Conservation (phyloP, 305 asterid species). For the Coffea humblotiana region DNA sequence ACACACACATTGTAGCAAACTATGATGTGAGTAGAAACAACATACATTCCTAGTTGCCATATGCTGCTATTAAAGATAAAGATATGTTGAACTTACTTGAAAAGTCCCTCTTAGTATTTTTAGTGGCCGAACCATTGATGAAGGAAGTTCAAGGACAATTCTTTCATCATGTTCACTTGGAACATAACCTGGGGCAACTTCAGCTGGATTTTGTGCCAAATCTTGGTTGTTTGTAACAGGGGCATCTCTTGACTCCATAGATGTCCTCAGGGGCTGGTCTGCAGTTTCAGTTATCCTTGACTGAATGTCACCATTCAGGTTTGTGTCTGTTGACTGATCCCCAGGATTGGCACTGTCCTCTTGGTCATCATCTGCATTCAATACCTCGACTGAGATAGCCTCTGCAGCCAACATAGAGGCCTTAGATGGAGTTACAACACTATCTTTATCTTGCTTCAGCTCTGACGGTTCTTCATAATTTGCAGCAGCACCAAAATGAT, state of each 20-base stretch:
- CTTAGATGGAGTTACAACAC: constrained; percentile 74
- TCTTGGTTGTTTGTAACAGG: constrained; percentile 50
- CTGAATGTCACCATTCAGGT: constrained; percentile 48
- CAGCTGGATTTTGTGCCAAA: constrained; percentile 47
- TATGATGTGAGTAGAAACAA: background rate
- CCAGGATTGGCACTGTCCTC: constrained; percentile 54
- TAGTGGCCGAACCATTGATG: constrained; percentile 91
- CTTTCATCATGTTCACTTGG: constrained; percentile 91
- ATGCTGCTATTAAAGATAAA: background rate
- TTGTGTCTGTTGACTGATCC: constrained; percentile 41
- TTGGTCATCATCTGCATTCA: constrained; percentile 83
- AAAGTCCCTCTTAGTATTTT: constrained; percentile 89
- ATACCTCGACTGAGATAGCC: constrained; percentile 72
- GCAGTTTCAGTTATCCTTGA: constrained; percentile 44
- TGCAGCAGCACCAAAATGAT: constrained; percentile 97
- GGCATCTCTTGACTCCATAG: constrained; percentile 44
- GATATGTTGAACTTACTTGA: constrained; percentile 60
- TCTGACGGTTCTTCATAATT: constrained; percentile 66
- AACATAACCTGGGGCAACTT: constrained; percentile 86
- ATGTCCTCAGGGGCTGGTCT: constrained; percentile 45
- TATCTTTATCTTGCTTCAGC: constrained; percentile 49
- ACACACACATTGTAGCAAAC: background rate
- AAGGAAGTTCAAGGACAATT: constrained; percentile 89
- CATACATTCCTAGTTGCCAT: background rate
- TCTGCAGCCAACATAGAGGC: constrained; percentile 87